Base-by-base conservation (phyloP, 352 stramenopile genomes). In the Globisporangium takayamanum region DNA sequence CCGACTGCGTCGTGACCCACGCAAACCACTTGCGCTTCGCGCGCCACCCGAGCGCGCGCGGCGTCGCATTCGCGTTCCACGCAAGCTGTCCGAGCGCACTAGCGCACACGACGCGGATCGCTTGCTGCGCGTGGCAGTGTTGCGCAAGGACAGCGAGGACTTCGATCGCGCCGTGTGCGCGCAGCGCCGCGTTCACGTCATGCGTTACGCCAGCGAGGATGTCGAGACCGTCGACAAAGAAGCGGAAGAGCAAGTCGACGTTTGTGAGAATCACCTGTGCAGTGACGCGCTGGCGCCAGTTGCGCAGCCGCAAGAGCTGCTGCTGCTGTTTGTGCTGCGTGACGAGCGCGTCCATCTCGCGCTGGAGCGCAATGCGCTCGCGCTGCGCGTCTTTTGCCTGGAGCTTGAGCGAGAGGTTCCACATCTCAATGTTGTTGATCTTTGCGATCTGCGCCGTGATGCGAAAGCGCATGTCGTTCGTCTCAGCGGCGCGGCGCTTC, bases 351-450 rank as follows among this genome's bases (percentile, higher is more conserved):
- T 67, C 58, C 12, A 87, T 70, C n/a, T 75, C 62, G 6, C 64
- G 60, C 50, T 80, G 76, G 69, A 78, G 74, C 18, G 70, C 60
- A 8, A 88, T 55, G 11, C 80, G 75, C 53, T 88, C 78, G 16
- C 49, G 67, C 30, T 80, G 69, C 6, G 72, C 72, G 47, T 85
- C 77, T n/a, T 84, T 85, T 2, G 77, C 69, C 44, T 88, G 74
- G 14, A 87, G 69, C 66, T 88, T 88, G 46, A 92, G 69, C 57
- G 78, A 79, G 25, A 89, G 55, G 50, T 88, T 91, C 83, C 83
- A 92, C 78, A 92, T 90, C 52, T 90, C 77, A 20, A 91, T 71
- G 58, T 76, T 77, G 57, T 83, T 87, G 58, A 91, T 88, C 49
- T 78, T 80, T 30, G 68, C 73, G 49, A 89, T 75, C 63, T 92